Base-by-base conservation (phyloP, 2,329 filamentous ascomycete genomes). In the Fusarium odoratissimum region DNA sequence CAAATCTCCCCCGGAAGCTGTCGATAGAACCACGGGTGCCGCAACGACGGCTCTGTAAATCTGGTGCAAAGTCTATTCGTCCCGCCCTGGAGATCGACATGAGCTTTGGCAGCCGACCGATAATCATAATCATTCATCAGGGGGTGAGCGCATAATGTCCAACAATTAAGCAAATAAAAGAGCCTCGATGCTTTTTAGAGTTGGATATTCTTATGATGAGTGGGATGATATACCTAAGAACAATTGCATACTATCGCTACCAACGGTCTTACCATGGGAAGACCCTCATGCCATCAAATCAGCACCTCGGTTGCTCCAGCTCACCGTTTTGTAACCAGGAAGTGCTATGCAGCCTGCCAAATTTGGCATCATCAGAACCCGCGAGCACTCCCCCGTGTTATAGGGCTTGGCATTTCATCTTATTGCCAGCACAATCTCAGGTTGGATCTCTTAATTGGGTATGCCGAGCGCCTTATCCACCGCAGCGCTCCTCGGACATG, bases 291-390 rank as follows among this genome's bases (percentile, higher is more conserved):
- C 44, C 58, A 56, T 64, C 65, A 60, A 74, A 68, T 65, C 67
- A 58, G 41, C 31, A 60, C 52, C 72, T 71, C 59, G 56, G 64
- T 51, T 73, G 70, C 61, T 67, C 71, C 67, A 71, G 60, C 64
- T 69, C 70, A 72, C 70, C 66, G 65, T 64, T 67, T 68, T 65
- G 60, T 37, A 59, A 57, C 67, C 63, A 68, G 68, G 68, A 75
- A 77, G 64, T 67, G 57, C 58, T 56, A 74, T 77, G 75, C 75
- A 77, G 64, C 63, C 59, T 63, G 63, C 75, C 67, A 75, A 65
- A 77, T 75, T 73, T 55, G 75, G 75, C 57, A 76, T 56, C 40
- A 57, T 55, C 45, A 65, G 61, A 69, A 69, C 13, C 38, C 35
- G 33, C 46, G 48, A 56, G 46, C 38, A 38, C 55, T 62, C 55